These are phyloP conservation scores for Piper betle DNA, from an alignment of 164 flowering plant species.

Conservation along the genomic window DNA sequence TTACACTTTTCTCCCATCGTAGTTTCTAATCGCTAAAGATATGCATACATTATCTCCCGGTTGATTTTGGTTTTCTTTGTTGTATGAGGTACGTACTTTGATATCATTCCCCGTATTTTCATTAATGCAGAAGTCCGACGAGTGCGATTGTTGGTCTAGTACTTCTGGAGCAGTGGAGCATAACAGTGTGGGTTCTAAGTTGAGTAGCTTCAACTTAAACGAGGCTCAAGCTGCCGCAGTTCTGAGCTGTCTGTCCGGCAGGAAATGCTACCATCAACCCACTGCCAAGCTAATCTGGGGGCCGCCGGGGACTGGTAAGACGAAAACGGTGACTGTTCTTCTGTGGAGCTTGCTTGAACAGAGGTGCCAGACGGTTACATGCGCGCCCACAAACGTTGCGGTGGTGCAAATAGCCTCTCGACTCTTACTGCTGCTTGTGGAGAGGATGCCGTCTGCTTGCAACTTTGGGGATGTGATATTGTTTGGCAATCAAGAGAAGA, in stretches of 20 bases:
- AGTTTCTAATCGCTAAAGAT: too few species aligned
- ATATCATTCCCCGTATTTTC: background rate
- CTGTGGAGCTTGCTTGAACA: constrained; percentile 22
- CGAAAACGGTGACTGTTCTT: constrained; percentile 40
- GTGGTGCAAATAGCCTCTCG: constrained; percentile 47
- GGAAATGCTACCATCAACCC: constrained; percentile 24
- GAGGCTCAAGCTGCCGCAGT: constrained; percentile 48
- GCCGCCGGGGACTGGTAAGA: constrained; percentile 83
- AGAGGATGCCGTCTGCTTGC: constrained; percentile 9
- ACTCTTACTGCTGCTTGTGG: constrained; percentile 24
- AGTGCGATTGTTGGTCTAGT: constrained; percentile 17
- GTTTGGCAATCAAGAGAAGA: constrained; percentile 46
- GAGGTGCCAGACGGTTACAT: constrained; percentile 35
- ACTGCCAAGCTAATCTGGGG: constrained; percentile 60
- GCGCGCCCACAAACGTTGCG: constrained; percentile 78
- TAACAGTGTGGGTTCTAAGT: too few species aligned
- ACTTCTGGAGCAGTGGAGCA: background rate
- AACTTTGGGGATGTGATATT: constrained; percentile 47
- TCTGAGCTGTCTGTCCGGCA: constrained; percentile 13
- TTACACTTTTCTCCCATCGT: too few species aligned
- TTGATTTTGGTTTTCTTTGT: constrained; percentile 2
- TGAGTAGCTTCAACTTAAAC: constrained; percentile 19
- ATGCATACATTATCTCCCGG: background rate
- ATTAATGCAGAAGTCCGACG: constrained; percentile 19
- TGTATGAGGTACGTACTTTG: background rate